Base-by-base conservation (phyloP, 2,329 filamentous ascomycete genomes). In the Fusarium udum region DNA sequence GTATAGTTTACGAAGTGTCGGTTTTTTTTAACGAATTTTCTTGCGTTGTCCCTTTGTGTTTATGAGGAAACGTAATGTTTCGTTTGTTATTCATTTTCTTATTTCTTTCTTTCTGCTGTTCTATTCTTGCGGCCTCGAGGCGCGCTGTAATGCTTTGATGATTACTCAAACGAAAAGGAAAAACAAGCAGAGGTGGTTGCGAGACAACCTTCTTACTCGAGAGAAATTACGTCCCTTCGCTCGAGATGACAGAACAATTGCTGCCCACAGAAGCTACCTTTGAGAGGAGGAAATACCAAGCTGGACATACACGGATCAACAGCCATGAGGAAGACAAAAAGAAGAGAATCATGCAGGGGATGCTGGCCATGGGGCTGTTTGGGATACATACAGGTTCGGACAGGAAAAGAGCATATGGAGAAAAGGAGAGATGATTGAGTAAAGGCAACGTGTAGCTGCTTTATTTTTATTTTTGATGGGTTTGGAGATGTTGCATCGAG, bases 11-110 rank as follows among this genome's bases (percentile, higher is more conserved):
- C 68, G 66, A 68, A 64, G 62, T 63, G 57, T 65, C 69, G 43
- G 42, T 67, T 71, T 74, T 65, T 70, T 48, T 69, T 70, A 58
- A 74, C 72, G 72, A 74, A 64, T 77, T 77, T 78, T 74, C 62
- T 76, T 78, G 69, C 67, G 69, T 78, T 72, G 46, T 78, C 62
- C 69, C 68, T 78, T 75, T 78, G 76, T 77, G 60, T 67, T 74
- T 68, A 78, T 59, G 72, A 77, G 75, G 74, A 77, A 73, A 78
- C 67, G 74, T 75, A 56, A 72, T 64, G 61, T 67, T 74, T 73
- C 61, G 65, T 75, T 77, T 70, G 61, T 69, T 71, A 56, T 64
- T 51, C 26, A 31, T 31, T n/a, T 48, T 48, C 20, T n/a, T 67
- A 40, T 72, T 66, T 60, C 69, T 62, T 69, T 67, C 62, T 64